These are phyloP conservation scores for Paecilomyces sp. DNA, from an alignment of 2,329 filamentous ascomycete species.

Conservation along the genomic window DNA sequence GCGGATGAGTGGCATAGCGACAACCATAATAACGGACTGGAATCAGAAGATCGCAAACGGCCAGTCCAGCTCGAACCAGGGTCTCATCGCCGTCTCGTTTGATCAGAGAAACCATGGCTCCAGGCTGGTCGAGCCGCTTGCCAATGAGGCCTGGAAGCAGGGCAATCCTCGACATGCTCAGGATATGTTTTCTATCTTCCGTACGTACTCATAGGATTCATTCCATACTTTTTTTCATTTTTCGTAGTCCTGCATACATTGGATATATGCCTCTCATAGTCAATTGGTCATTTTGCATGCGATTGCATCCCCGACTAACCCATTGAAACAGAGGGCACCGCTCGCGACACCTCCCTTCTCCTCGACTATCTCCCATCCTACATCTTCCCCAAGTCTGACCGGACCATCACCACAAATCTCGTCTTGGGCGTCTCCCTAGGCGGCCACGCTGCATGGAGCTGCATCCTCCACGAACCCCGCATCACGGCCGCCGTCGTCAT, in stretches of 20 bases:
- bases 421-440: constrained; percentile 79
- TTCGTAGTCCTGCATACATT: background rate
- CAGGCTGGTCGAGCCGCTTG: constrained; percentile 56
- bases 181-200: constrained; percentile 81
- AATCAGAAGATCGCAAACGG: constrained; percentile 39
- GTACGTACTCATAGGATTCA: constrained; percentile 36
- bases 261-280: background rate
- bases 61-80: constrained; percentile 30
- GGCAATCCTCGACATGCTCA: constrained; percentile 78
- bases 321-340: constrained; percentile 51
- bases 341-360: constrained; percentile 65
- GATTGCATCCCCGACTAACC: background rate
- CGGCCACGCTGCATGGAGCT: constrained; percentile 82
- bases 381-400: constrained; percentile 51
- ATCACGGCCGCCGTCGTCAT: constrained; percentile 72
- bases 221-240: background rate
- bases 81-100: constrained; percentile 74
- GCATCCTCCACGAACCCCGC: constrained; percentile 68
- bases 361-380: constrained; percentile 75
- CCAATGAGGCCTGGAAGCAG: constrained; percentile 71
- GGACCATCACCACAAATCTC: constrained; percentile 54
- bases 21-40: constrained; percentile 62
- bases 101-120: constrained; percentile 91
- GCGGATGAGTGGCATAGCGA: constrained; percentile 68
- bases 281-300: background rate